Conservation (phyloP, 192 early-diverging fungal species). For the Haplosporangium gracile region DNA sequence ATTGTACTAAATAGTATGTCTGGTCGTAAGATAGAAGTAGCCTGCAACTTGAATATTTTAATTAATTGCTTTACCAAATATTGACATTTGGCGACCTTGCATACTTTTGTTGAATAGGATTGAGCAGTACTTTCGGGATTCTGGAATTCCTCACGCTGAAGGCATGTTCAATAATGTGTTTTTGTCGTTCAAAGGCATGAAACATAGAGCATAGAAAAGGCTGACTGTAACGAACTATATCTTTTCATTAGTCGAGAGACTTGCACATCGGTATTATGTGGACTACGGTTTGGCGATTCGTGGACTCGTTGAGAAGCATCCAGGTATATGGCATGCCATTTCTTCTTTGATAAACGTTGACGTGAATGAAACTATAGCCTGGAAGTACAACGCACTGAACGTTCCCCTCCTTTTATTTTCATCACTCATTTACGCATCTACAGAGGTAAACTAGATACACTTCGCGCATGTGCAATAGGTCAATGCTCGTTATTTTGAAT, state of each 20-base stretch:
- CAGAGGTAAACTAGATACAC: background rate
- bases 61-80: background rate
- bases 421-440: background rate
- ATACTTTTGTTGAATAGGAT: constrained; percentile 55
- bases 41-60: too few relatives aligned
- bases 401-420: background rate
- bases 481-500: background rate
- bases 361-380: background rate
- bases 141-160: constrained; percentile 70
- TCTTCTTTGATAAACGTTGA: background rate
- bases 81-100: background rate
- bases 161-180: constrained; percentile 21
- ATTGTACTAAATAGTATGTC: background rate
- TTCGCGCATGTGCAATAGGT: background rate
- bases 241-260: constrained; percentile 43
- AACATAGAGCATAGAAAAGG: background rate
- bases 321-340: constrained; percentile 1
- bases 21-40: too few relatives aligned
- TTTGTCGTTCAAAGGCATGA: too few relatives aligned
- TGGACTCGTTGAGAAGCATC: constrained; percentile 78
- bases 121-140: constrained; percentile 66
- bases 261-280: constrained; percentile 73
- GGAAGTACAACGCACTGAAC: background rate
- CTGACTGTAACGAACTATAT: background rate
- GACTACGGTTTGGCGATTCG: constrained; percentile 81